Evolutionary conservation across 352 stramenopile genomes (phyloP).

Genomic region (Blastocystis sp.): DNA sequence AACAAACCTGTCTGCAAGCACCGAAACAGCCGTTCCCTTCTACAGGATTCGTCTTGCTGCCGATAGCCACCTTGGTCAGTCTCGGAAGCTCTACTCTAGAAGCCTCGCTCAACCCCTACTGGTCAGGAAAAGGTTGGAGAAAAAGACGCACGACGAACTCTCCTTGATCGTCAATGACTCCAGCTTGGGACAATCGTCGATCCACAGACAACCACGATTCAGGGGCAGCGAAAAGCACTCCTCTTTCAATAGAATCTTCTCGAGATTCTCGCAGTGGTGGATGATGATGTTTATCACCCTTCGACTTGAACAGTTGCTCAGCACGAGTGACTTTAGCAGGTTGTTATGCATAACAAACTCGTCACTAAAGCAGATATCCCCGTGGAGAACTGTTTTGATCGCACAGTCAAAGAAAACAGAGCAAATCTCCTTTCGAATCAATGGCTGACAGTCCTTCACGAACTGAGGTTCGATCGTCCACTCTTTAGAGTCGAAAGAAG

Average conservation of each 20-base stretch:
- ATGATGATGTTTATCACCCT: not conserved
- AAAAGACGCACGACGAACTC: not conserved
- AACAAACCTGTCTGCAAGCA: not conserved
- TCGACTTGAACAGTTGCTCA: not conserved
- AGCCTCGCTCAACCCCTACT: not conserved
- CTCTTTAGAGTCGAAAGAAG: not conserved
- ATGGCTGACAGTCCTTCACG: not conserved
- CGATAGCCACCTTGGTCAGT: not conserved
- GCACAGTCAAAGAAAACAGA: not conserved
- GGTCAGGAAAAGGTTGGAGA: not conserved
- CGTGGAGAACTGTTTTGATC: not conserved
- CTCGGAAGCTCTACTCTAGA: not conserved
- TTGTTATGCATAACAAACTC: not conserved
- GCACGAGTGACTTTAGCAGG: not conserved
- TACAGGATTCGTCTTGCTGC: not conserved
- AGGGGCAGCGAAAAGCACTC: not conserved
- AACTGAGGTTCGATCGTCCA: not conserved
- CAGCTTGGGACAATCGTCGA: slow-evolving; percentile 7
- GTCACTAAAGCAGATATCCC: not conserved
- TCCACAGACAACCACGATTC: not conserved
- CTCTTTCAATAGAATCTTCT: not conserved
- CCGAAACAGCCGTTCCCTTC: not conserved
- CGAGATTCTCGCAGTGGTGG: not conserved
- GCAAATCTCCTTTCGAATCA: not conserved
- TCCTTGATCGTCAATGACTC: not conserved